Conservation (phyloP, 2,329 filamentous ascomycete genomes). For the Pseudogymnoascus sp. region DNA sequence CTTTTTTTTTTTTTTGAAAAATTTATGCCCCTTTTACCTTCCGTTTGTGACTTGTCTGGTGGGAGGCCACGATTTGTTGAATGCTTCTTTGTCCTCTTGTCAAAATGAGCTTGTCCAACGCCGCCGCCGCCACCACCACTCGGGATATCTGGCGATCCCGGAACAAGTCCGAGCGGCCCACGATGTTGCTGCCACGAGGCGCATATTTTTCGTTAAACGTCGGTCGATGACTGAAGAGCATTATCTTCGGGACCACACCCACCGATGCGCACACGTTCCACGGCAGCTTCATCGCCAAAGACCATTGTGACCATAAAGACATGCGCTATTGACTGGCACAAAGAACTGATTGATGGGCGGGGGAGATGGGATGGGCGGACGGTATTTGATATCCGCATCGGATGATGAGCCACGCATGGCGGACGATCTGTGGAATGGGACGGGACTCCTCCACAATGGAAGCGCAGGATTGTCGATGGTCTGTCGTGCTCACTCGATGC, state of each 20-base stretch:
- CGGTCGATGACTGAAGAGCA: background rate
- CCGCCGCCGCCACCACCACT: slow-evolving; percentile 3
- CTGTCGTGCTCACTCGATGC: background rate
- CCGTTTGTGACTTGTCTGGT: background rate
- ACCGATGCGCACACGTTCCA: background rate
- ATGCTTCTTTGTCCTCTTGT: background rate
- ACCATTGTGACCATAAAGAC: background rate
- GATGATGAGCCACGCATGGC: background rate
- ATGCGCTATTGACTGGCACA: background rate
- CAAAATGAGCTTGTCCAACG: background rate
- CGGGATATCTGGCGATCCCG: slow-evolving; percentile 1
- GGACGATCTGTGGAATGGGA: background rate
- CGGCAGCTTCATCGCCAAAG: background rate
- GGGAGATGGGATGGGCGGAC: background rate
- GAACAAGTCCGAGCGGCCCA: background rate
- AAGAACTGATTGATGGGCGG: background rate
- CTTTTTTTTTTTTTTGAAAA: background rate
- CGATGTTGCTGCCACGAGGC: background rate
- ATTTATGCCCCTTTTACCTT: background rate
- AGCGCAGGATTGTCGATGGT: background rate
- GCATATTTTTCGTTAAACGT: slow-evolving; percentile 1
- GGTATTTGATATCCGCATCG: slow-evolving; percentile 5
- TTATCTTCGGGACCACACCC: background rate
- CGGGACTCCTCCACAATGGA: slow-evolving; percentile 3
- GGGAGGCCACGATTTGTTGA: background rate